Conservation (phyloP, 2,329 filamentous ascomycete species). For the Cytospora mali region DNA sequence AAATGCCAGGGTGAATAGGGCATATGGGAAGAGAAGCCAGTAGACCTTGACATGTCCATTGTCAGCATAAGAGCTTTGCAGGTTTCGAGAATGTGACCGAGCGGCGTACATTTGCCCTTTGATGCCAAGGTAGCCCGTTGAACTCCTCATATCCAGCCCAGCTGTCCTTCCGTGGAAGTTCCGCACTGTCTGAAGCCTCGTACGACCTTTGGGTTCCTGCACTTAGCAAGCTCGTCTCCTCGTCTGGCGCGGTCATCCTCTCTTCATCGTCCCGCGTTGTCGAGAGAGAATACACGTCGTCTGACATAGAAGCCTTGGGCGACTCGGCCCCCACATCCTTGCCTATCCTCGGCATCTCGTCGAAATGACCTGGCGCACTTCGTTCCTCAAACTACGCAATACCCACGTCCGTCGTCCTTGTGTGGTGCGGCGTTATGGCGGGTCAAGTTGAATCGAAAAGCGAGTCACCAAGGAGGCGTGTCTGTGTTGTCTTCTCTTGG, state of each 20-base stretch:
- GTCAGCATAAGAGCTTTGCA: conserved; percentile 2
- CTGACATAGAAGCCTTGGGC: conserved; percentile 7
- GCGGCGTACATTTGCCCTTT: conserved; percentile 62
- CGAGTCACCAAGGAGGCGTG: background rate
- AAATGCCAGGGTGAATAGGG: conserved; percentile 81
- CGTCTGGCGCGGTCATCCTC: conserved; percentile 30
- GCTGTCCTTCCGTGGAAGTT: conserved; percentile 32
- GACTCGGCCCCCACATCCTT: conserved; percentile 2
- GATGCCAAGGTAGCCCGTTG: conserved; percentile 62
- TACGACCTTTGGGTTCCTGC: conserved; percentile 31
- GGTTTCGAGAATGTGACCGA: conserved; percentile 47
- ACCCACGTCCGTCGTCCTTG: background rate
- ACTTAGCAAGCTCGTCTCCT: conserved; percentile 45
- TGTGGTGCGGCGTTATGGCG: background rate
- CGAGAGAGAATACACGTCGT: conserved; percentile 20
- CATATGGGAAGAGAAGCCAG: conserved; percentile 82
- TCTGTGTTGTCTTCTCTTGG: background rate
- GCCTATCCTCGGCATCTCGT: background rate
- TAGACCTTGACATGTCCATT: conserved; percentile 61
- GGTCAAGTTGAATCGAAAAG: background rate
- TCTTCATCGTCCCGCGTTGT: conserved; percentile 17
- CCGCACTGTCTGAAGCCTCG: conserved; percentile 29
- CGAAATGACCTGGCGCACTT: background rate
- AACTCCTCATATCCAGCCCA: conserved; percentile 63
- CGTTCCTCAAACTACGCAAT: background rate